Conservation (phyloP, 345 rosid genomes). For the Syzygium grande region DNA sequence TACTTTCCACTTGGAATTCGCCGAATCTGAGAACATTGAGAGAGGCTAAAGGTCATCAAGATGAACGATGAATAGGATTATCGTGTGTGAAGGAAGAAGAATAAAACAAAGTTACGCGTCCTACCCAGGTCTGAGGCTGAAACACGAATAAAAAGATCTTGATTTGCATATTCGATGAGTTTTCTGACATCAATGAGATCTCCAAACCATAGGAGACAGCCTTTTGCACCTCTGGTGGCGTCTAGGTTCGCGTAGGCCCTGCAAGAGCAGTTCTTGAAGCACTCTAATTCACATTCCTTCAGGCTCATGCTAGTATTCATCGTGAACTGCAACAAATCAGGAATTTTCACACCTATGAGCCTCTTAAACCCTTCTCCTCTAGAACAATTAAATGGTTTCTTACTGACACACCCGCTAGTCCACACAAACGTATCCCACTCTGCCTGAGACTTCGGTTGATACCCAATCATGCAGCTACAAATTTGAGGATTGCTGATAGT, state of each 20-base stretch:
- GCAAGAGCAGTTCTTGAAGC: background rate
- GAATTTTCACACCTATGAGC: constrained; percentile 5
- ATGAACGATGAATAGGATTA: background rate
- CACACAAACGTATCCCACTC: constrained; percentile 7
- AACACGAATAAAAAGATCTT: background rate
- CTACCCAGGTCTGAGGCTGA: background rate
- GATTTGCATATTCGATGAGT: background rate
- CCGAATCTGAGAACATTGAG: background rate
- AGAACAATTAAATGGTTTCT: constrained; percentile 2
- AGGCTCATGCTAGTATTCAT: background rate
- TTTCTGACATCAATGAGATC: background rate
- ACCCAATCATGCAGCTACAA: constrained; percentile 18
- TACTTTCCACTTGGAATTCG: background rate
- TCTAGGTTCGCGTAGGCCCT: background rate
- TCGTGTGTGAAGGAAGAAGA: background rate
- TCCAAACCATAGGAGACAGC: background rate
- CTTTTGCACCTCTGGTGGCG: background rate
- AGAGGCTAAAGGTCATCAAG: background rate
- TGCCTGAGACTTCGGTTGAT: background rate
- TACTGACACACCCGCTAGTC: constrained; percentile 12
- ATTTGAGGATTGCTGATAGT: background rate
- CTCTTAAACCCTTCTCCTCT: background rate
- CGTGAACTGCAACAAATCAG: background rate
- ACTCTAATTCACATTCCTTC: background rate
- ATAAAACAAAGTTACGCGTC: background rate